Evolutionary conservation across 495 filamentous ascomycete species (phyloP).

Genomic region (Cercophora samala): DNA sequence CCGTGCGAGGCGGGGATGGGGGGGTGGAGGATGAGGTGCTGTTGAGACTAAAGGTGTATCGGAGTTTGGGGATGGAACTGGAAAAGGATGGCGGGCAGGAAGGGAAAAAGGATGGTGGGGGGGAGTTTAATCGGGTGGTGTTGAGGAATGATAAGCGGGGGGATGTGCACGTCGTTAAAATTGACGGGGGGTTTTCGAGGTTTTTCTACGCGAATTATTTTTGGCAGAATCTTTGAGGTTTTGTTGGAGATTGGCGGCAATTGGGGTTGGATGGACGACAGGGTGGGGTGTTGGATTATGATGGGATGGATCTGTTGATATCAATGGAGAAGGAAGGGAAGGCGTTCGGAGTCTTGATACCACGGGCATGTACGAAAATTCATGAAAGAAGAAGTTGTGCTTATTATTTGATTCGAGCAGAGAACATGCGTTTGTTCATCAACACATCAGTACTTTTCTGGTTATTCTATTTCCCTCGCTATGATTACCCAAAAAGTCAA

Average conservation of each 20-base stretch:
- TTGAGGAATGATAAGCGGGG: constrained; percentile 83
- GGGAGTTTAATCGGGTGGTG: constrained; percentile 76
- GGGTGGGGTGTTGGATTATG: constrained; percentile 2
- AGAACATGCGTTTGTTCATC: not conserved
- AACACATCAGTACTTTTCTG: too few relatives aligned
- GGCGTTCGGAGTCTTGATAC: not conserved
- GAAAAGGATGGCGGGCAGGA: constrained; percentile 65
- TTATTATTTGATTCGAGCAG: not conserved
- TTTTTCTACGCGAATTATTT: constrained; percentile 96
- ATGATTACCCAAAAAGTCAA: not conserved
- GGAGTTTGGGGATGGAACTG: constrained; percentile 84
- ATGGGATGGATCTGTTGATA: not conserved
- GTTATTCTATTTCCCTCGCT: not conserved
- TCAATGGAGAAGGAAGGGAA: not conserved
- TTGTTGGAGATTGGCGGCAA: too few relatives aligned
- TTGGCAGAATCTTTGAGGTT: constrained; percentile 84
- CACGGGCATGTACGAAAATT: not conserved
- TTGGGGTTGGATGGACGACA: not conserved
- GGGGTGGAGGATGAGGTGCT: constrained; percentile 51
- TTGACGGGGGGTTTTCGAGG: constrained; percentile 85
- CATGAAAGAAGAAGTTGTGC: not conserved
- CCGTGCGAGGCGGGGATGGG: constrained; percentile 16
- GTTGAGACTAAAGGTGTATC: constrained; percentile 84
- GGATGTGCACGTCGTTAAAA: constrained; percentile 91
- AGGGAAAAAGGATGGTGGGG: constrained; percentile 67